A percentile compares a stretch with the other conserved stretches of the same genome.
phyloP scores from a whole-genome alignment of 1,284 basidiomycete species.

The Ceratobasidium sp. region DNA sequence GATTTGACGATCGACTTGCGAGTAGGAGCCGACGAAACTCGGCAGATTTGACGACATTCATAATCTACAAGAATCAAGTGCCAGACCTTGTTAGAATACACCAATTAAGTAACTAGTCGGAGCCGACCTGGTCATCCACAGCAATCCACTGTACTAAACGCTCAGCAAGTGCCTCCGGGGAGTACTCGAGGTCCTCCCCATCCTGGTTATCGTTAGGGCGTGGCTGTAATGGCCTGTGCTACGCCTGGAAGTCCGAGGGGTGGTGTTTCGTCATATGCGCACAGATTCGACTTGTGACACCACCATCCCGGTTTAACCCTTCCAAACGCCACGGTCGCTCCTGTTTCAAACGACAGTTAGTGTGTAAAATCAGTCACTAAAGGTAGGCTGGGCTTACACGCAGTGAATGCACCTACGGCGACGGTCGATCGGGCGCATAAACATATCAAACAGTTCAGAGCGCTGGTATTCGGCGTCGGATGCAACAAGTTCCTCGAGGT shows the following conservation, averaged over 20 bases:
- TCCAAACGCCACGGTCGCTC: not conserved
- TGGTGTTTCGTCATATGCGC: conserved; percentile 7
- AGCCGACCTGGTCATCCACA: conserved; percentile 11
- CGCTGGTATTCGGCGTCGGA: too few relatives aligned
- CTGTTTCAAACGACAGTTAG: not conserved
- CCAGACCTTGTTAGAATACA: not conserved
- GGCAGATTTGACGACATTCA: conserved; percentile 23
- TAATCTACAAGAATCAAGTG: not conserved
- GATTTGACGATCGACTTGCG: not conserved
- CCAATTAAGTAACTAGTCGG: not conserved
- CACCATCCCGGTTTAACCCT: not conserved
- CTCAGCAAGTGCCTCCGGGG: not conserved
- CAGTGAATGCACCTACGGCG: too few relatives aligned
- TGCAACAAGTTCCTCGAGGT: too few relatives aligned
- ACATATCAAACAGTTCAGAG: too few relatives aligned
- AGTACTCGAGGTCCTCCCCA: not conserved
- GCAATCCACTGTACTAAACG: not conserved
- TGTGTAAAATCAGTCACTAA: not conserved
- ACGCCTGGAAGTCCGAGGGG: not conserved
- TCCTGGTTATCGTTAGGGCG: not conserved
- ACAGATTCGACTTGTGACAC: not conserved
- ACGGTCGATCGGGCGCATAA: too few relatives aligned
- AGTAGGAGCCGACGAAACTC: not conserved
- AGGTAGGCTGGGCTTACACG: too few relatives aligned
- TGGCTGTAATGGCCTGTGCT: too few relatives aligned